Percentiles rank a stretch among this genome's conserved stretches.
phyloP scores from a whole-genome alignment of 2,329 filamentous ascomycete genomes.

The Aaosphaeria arxii region DNA sequence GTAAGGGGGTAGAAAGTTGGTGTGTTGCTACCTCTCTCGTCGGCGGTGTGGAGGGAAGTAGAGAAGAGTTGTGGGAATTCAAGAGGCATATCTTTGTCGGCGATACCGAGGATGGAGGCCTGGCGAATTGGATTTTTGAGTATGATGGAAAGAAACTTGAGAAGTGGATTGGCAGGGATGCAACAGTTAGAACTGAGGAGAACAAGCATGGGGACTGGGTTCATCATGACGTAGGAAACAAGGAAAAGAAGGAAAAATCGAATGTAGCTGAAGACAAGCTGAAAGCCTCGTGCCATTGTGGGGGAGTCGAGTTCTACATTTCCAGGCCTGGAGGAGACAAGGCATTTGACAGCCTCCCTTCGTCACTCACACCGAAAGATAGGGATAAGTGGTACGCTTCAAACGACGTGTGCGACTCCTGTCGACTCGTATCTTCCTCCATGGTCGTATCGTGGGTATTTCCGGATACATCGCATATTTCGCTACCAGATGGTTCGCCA shows the following conservation, averaged over 20 bases:
- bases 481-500: slow-evolving; percentile 37
- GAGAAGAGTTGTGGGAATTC: slow-evolving; percentile 27
- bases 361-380: slow-evolving; percentile 53
- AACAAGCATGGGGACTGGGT: neutral
- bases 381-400: slow-evolving; percentile 62
- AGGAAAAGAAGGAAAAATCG: neutral
- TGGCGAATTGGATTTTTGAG: slow-evolving; percentile 28
- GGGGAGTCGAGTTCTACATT: slow-evolving; percentile 55
- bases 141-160: slow-evolving; percentile 20
- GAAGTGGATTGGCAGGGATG: slow-evolving; percentile 14
- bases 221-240: neutral
- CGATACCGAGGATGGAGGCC: slow-evolving; percentile 38
- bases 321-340: slow-evolving; percentile 56
- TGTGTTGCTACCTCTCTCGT: slow-evolving; percentile 21
- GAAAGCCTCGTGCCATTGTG: slow-evolving; percentile 54
- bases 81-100: slow-evolving; percentile 28
- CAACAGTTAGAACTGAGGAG: slow-evolving; percentile 1
- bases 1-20: slow-evolving; percentile 4
- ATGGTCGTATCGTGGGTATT: slow-evolving; percentile 67
- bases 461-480: slow-evolving; percentile 58
- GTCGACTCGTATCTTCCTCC: slow-evolving; percentile 59
- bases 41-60: slow-evolving; percentile 26
- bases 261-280: slow-evolving; percentile 23
- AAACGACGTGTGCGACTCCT: slow-evolving; percentile 54
- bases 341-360: slow-evolving; percentile 40